phyloP scores from a whole-genome alignment of 2,329 filamentous ascomycete species.

The Colletotrichum eleusines region DNA sequence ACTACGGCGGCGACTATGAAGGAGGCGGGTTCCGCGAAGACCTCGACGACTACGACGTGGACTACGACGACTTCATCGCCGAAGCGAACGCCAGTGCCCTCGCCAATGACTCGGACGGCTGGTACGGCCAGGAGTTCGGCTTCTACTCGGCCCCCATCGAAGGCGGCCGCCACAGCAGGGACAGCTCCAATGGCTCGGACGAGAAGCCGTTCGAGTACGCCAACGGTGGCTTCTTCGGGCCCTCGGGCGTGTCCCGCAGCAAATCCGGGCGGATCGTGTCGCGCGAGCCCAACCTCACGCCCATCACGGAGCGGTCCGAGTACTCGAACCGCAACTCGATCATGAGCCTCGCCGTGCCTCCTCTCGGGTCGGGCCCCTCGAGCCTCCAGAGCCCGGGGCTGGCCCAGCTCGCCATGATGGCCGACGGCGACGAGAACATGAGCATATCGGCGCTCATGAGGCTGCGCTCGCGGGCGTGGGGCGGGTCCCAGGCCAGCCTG shows the following conservation, averaged over 20 bases:
- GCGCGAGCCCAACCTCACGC: conserved; percentile 91
- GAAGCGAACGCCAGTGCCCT: conserved; percentile 95
- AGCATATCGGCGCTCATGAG: conserved; percentile 78
- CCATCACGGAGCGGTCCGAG: conserved; percentile 95
- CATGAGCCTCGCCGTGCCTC: conserved; percentile 76
- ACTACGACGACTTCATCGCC: conserved; percentile 92
- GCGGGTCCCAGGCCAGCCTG: conserved; percentile 81
- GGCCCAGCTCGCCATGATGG: conserved; percentile 79
- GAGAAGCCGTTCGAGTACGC: conserved; percentile 68
- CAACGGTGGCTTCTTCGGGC: conserved; percentile 91
- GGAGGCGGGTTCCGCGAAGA: conserved; percentile 61
- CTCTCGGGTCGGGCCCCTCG: conserved; percentile 57
- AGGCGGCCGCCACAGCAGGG: conserved; percentile 57
- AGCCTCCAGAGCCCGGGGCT: conserved; percentile 78
- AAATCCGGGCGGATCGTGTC: conserved; percentile 81
- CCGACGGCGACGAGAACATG: conserved; percentile 73
- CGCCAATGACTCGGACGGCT: conserved; percentile 91
- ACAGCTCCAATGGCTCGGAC: conserved; percentile 52
- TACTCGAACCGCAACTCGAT: conserved; percentile 95
- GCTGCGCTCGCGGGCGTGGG: conserved; percentile 81
- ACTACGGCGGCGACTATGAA: conserved; percentile 60
- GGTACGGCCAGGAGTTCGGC: conserved; percentile 96
- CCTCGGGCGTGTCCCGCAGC: conserved; percentile 76
- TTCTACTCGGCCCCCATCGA: conserved; percentile 80
- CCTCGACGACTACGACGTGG: conserved; percentile 74